Conservation (phyloP, 2,329 filamentous ascomycete genomes). For the Trichoderma simmonsii region DNA sequence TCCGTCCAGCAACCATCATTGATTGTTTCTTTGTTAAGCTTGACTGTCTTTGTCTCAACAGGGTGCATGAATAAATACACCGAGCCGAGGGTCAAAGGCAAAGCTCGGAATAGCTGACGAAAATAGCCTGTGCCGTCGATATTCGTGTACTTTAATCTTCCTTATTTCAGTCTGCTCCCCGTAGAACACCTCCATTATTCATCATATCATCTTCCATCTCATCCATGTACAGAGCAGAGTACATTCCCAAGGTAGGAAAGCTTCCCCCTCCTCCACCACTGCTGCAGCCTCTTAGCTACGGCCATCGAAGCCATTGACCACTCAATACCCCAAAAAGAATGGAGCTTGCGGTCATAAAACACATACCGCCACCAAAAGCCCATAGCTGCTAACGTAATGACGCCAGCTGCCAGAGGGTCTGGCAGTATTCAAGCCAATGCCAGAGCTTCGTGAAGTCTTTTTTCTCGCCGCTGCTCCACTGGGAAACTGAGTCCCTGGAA, state of each 20-base stretch:
- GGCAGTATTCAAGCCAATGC: not conserved
- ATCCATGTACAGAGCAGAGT: not conserved
- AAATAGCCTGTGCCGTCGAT: not conserved
- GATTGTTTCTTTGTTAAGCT: not conserved
- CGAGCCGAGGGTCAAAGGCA: not conserved
- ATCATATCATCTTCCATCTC: not conserved
- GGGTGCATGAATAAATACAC: not conserved
- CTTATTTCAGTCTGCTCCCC: not conserved
- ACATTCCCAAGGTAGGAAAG: not conserved
- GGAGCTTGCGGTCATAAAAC: not conserved
- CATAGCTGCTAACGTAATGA: not conserved
- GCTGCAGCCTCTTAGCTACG: not conserved
- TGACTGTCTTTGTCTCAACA: not conserved
- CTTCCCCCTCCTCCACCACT: not conserved
- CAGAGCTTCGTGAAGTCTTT: not conserved
- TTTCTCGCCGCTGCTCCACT: constrained; percentile 5
- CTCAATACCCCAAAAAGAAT: not conserved
- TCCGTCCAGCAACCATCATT: not conserved
- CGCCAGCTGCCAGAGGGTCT: not conserved
- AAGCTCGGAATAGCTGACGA: not conserved
- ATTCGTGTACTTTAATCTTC: not conserved
- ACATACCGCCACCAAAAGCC: not conserved
- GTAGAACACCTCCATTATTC: not conserved
- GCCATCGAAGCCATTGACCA: not conserved
- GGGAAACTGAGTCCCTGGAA: not conserved